Evolutionary conservation across 768 basidiomycete genomes (phyloP).

Genomic region (Hysterangium stoloniferum): DNA sequence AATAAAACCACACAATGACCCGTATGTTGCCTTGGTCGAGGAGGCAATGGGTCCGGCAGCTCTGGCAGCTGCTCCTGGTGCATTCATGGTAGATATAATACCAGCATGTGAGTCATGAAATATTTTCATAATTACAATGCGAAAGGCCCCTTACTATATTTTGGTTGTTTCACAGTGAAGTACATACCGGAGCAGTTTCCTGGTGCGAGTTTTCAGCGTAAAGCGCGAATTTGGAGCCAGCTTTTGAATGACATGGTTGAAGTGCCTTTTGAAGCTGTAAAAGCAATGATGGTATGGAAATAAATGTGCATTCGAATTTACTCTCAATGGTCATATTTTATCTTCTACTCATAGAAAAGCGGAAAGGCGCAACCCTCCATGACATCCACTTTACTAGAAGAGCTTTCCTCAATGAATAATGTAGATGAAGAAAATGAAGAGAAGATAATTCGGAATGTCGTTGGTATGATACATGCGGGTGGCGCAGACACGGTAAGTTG

Average conservation of each 20-base stretch:
- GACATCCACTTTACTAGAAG: neutral
- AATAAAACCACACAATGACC: slow-evolving; percentile 17
- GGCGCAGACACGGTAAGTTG: slow-evolving; percentile 10
- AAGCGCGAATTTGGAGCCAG: slow-evolving; percentile 33
- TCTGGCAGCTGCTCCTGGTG: slow-evolving; percentile 23
- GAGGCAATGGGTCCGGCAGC: slow-evolving; percentile 20
- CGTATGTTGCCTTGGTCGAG: slow-evolving; percentile 20
- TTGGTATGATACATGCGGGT: slow-evolving; percentile 1
- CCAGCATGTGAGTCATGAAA: slow-evolving; percentile 20
- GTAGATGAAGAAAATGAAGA: neutral
- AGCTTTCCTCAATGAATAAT: neutral
- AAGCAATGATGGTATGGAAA: slow-evolving; percentile 33
- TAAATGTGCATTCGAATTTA: neutral
- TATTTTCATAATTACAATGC: neutral
- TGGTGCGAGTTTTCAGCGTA: slow-evolving; percentile 20
- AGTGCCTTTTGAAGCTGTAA: slow-evolving; percentile 33
- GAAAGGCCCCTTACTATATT: neutral
- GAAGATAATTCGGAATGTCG: neutral
- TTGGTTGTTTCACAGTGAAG: slow-evolving; percentile 14
- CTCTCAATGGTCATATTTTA: too few species aligned
- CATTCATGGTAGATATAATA: slow-evolving; percentile 33
- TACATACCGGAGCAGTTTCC: slow-evolving; percentile 22
- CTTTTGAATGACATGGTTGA: slow-evolving; percentile 43
- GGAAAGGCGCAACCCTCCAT: neutral
- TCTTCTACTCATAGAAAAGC: too few species aligned